Base-by-base conservation (phyloP, 768 basidiomycete genomes). In the Podaxis pistillaris region DNA sequence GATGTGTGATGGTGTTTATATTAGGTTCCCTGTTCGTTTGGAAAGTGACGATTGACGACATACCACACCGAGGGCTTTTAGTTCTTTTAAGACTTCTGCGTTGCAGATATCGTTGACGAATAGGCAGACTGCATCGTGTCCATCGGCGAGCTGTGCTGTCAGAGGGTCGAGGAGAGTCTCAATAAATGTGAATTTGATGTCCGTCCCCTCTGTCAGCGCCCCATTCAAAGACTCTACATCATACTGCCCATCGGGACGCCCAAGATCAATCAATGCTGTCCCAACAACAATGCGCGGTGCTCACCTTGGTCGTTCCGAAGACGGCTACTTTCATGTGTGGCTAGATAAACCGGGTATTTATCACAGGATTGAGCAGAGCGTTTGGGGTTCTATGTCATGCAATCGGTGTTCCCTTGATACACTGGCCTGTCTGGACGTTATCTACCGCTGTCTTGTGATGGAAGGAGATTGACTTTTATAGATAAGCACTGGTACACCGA, bases 71-170 rank as follows among this genome's bases (percentile, higher is more conserved):
- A 74, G 69, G 1, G 68, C 56, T 56, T 71, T 67, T 17, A 80
- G 71, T 41, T 65, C 68, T 53, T 75, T 66, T 4, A 79, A 56
- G 19, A 79, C 75, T 2, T 59, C 62, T 4, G 72, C 74, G 57
- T 76, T 71, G 64, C 79, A 80, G 12, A 70, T 67, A 60, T 80
- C 79, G 65, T 80, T 80, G 7, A 80, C 79, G 66, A 80, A 80
- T 12, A 80, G 68, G 58, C 77, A 80, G 13, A 80, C 70, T 0
- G 75, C 78, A 24, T 77, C 72, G 51, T 79, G 75, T 1, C 70
- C 75, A 28, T 72, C 72, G 47, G 78, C 75, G 2, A 80, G 73
- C 9, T 71, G 62, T 9, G 68, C 75, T 0, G 79, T 80, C 17
- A 67, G 69, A 47, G 69, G 61, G 63, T 79, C 75, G 13, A 80